Evolutionary conservation across 2,329 filamentous ascomycete genomes (phyloP).

Genomic region (Claviceps quebecensis): DNA sequence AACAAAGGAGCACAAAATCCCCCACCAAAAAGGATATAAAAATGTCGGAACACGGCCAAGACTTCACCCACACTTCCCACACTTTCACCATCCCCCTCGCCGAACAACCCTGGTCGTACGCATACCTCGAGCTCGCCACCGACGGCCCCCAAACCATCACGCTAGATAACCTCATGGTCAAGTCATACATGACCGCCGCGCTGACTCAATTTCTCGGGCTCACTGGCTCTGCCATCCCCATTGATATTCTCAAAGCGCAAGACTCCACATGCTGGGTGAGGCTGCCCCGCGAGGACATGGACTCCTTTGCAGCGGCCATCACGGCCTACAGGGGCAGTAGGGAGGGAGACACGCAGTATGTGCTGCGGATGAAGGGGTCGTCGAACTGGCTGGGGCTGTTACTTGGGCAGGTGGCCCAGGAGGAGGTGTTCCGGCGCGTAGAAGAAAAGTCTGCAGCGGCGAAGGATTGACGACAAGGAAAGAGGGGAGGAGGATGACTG

Average conservation of each 20-base stretch:
- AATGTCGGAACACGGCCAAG: slow-evolving; percentile 14
- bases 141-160: slow-evolving; percentile 11
- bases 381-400: slow-evolving; percentile 52
- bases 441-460: not conserved
- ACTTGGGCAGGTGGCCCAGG: slow-evolving; percentile 29
- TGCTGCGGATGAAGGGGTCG: slow-evolving; percentile 40
- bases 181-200: slow-evolving; percentile 48
- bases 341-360: slow-evolving; percentile 28
- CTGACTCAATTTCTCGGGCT: slow-evolving; percentile 57
- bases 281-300: slow-evolving; percentile 46
- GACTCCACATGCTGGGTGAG: slow-evolving; percentile 47
- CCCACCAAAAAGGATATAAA: not conserved
- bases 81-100: slow-evolving; percentile 34
- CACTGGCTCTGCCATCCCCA: slow-evolving; percentile 49
- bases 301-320: slow-evolving; percentile 47
- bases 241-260: slow-evolving; percentile 56
- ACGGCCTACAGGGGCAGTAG: slow-evolving; percentile 46
- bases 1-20: not conserved
- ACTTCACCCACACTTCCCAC: slow-evolving; percentile 33
- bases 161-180: slow-evolving; percentile 49
- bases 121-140: slow-evolving; percentile 35
- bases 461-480: not conserved
- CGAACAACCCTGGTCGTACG: slow-evolving; percentile 40
- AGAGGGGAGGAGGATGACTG: slow-evolving; percentile 3
- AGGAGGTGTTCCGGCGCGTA: slow-evolving; percentile 32